Evolutionary conservation across 2,329 filamentous ascomycete genomes (phyloP).

Genomic region (Microascus cirrosus): DNA sequence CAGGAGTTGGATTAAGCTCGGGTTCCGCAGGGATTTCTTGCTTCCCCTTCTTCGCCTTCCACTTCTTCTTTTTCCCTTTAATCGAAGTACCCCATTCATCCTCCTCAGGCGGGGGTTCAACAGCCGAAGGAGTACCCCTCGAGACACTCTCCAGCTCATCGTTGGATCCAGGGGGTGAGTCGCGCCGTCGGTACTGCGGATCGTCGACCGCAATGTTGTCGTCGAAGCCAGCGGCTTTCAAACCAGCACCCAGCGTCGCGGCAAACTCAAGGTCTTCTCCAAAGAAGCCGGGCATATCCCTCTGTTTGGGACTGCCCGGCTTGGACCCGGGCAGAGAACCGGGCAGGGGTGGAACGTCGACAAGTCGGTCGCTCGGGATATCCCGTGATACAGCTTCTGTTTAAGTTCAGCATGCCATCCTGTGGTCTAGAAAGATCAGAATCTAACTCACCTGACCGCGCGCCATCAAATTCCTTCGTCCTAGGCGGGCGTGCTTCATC

Average conservation of each 20-base stretch:
- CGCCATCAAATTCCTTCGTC: not conserved
- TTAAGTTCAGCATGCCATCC: not conserved
- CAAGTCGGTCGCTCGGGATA: not conserved
- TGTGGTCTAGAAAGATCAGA: not conserved
- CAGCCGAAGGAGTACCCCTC: not conserved
- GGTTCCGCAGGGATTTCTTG: not conserved
- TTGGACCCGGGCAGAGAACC: not conserved
- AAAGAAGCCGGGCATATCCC: constrained; percentile 48
- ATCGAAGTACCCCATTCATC: constrained; percentile 16
- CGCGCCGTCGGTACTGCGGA: constrained; percentile 48
- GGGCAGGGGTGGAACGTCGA: not conserved
- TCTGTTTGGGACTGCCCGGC: not conserved
- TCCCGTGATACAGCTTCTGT: not conserved
- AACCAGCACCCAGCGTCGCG: constrained; percentile 56
- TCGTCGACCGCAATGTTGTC: constrained; percentile 60
- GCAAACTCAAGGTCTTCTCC: constrained; percentile 58
- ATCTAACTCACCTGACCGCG: not conserved
- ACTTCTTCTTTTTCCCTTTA: constrained; percentile 18
- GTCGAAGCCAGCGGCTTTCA: constrained; percentile 60
- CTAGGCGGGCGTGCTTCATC: constrained; percentile 2
- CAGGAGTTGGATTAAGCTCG: not conserved
- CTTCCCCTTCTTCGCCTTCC: constrained; percentile 15
- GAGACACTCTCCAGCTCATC: constrained; percentile 33
- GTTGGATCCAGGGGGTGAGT: constrained; percentile 51
- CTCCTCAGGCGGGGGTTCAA: constrained; percentile 4